A percentile compares a stretch with the other conserved stretches of the same genome.
Conservation (phyloP, 805 yeast genomes). For the Starmerella khaoyaiensis region DNA sequence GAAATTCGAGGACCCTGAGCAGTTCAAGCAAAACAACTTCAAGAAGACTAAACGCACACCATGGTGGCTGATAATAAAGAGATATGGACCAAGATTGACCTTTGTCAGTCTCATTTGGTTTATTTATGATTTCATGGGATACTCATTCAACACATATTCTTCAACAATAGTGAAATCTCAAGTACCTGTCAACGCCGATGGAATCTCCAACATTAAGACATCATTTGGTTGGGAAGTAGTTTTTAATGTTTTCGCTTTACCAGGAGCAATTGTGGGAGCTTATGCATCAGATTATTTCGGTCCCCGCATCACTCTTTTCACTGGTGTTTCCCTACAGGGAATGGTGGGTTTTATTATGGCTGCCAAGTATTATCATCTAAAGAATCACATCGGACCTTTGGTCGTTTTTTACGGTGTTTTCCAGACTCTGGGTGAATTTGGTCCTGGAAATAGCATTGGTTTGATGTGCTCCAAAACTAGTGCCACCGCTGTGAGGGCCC, state of each 20-base stretch:
- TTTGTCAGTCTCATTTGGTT: conserved; percentile 77
- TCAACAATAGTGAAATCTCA: conserved; percentile 54
- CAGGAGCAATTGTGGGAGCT: conserved; percentile 88
- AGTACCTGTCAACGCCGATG: conserved; percentile 33
- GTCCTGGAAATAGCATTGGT: conserved; percentile 90
- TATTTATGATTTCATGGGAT: conserved; percentile 75
- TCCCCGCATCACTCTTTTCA: conserved; percentile 64
- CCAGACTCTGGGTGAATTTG: conserved; percentile 78
- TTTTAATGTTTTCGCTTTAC: conserved; percentile 73
- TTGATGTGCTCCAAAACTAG: conserved; percentile 73
- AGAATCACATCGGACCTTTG: conserved; percentile 57
- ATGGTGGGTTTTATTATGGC: conserved; percentile 76
- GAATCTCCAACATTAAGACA: conserved; percentile 41
- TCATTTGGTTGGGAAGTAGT: conserved; percentile 90
- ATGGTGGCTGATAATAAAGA: conserved; percentile 53
- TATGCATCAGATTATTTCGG: conserved; percentile 72
- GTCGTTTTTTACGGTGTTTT: conserved; percentile 83
- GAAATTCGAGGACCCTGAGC: conserved; percentile 59
- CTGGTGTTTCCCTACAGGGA: conserved; percentile 64
- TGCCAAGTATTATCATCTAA: conserved; percentile 45
- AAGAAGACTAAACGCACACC: conserved; percentile 41
- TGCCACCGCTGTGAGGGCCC: conserved; percentile 81
- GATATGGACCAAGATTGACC: conserved; percentile 68
- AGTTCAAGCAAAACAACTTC: conserved; percentile 58
- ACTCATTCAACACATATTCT: conserved; percentile 79